Conservation (phyloP, 148 eudicot species). For the Rhododendron williamsianum region DNA sequence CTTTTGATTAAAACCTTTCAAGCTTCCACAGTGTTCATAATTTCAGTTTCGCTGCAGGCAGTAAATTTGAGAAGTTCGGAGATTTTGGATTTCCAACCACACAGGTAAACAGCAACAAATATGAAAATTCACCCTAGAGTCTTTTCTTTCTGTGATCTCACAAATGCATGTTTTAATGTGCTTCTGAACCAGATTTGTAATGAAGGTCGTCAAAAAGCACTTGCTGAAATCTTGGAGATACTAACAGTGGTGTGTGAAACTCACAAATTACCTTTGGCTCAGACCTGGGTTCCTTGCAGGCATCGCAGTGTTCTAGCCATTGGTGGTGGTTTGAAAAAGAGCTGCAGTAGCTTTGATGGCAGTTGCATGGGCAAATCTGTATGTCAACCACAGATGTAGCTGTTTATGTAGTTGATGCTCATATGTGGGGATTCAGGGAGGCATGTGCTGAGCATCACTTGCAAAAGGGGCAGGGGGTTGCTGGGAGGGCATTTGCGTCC, state of each 20-base stretch:
- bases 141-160: conserved; percentile 6
- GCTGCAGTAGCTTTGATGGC: conserved; percentile 90
- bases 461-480: conserved; percentile 89
- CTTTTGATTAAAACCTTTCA: conserved; percentile 6
- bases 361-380: conserved; percentile 86
- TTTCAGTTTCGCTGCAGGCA: conserved; percentile 59
- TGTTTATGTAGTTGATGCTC: conserved; percentile 82
- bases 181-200: conserved; percentile 65
- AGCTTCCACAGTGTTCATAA: conserved; percentile 23
- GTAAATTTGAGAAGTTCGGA: conserved; percentile 87
- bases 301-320: conserved; percentile 74
- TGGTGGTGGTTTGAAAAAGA: conserved; percentile 80
- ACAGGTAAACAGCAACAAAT: conserved; percentile 42
- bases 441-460: conserved; percentile 97
- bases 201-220: conserved; percentile 85
- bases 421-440: conserved; percentile 88
- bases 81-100: conserved; percentile 63
- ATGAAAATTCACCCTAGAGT: conserved; percentile 1
- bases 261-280: conserved; percentile 84
- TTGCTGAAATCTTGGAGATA: conserved; percentile 82
- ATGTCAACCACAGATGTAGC: conserved; percentile 95
- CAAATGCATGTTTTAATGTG: conserved; percentile 6
- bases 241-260: conserved; percentile 79
- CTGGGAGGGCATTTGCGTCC: conserved; percentile 76
- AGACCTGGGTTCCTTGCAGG: conserved; percentile 95